A percentile compares a stretch with the other conserved stretches of the same genome.
These are phyloP conservation scores for Hericium rajendrae DNA, from an alignment of 768 basidiomycete species.

Conservation along the genomic window DNA sequence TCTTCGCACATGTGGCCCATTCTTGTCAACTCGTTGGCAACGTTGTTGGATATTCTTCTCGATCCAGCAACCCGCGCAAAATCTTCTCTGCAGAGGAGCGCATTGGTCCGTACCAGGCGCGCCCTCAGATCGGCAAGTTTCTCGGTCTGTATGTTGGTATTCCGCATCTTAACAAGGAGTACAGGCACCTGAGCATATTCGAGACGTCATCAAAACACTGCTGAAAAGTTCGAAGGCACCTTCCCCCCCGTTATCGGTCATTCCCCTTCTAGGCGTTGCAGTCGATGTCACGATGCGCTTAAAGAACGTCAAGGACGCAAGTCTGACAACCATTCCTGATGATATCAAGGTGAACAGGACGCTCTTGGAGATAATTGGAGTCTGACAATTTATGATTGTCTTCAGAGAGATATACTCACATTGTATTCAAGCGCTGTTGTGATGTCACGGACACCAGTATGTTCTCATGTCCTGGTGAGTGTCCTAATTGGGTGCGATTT, in stretches of 20 bases:
- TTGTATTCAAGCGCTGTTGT: constrained; percentile 55
- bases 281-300: constrained; percentile 65
- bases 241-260: constrained; percentile 28
- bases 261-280: constrained; percentile 56
- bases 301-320: constrained; percentile 40
- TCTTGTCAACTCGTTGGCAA: constrained; percentile 48
- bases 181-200: constrained; percentile 34
- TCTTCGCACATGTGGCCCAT: constrained; percentile 39
- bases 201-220: constrained; percentile 41
- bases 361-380: neutral
- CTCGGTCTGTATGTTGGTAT: neutral
- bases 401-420: constrained; percentile 45
- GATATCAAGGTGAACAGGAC: constrained; percentile 34
- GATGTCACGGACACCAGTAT: constrained; percentile 55
- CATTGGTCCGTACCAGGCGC: constrained; percentile 51
- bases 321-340: constrained; percentile 32
- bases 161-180: neutral
- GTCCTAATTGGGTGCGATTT: neutral
- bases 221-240: constrained; percentile 41
- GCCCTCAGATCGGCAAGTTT: constrained; percentile 51
- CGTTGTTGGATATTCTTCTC: constrained; percentile 50
- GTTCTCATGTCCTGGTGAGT: constrained; percentile 50
- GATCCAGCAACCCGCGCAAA: constrained; percentile 44
- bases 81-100: constrained; percentile 48
- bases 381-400: neutral